A percentile compares a stretch with the other conserved stretches of the same genome.
Evolutionary conservation across 345 rosid genomes (phyloP).

Genomic region (Camelina laxa): DNA sequence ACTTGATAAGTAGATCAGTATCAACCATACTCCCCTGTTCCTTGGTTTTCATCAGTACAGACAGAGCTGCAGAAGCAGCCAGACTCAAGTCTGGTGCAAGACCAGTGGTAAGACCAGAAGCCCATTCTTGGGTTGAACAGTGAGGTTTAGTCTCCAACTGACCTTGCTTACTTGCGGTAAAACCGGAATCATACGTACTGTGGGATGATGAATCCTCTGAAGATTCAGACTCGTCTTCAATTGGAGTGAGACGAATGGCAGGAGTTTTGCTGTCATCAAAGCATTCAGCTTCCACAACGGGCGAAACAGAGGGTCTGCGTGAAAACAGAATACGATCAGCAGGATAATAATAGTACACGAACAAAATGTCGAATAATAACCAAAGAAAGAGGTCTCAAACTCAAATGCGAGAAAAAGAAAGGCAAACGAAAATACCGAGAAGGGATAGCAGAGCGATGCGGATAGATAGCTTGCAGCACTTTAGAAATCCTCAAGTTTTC

Average conservation of each 20-base stretch:
- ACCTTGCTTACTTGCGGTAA: conserved; percentile 26
- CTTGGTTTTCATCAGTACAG: conserved; percentile 45
- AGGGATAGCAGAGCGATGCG: conserved; percentile 54
- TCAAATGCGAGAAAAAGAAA: neutral
- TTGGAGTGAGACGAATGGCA: conserved; percentile 56
- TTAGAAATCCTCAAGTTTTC: conserved; percentile 54
- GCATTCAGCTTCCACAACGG: conserved; percentile 41
- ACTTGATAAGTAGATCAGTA: conserved; percentile 56
- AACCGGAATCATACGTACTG: conserved; percentile 2
- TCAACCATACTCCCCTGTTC: conserved; percentile 55
- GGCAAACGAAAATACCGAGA: conserved; percentile 44
- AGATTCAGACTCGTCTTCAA: conserved; percentile 55
- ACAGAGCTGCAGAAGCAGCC: conserved; percentile 54
- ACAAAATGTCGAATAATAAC: neutral
- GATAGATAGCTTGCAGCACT: conserved; percentile 61
- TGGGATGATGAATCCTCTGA: conserved; percentile 35
- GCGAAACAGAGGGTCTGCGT: conserved; percentile 57
- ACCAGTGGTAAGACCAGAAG: conserved; percentile 39
- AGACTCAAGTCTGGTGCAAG: conserved; percentile 40
- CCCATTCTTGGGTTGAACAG: conserved; percentile 8
- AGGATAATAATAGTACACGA: neutral
- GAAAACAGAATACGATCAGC: conserved; percentile 6
- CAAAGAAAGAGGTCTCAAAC: neutral
- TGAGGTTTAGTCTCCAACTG: conserved; percentile 22
- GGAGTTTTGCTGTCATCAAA: conserved; percentile 61